A percentile compares a stretch with the other conserved stretches of the same genome.
Evolutionary conservation across 257 asterid species (phyloP).

Genomic region (Solanum ahanhuiri): DNA sequence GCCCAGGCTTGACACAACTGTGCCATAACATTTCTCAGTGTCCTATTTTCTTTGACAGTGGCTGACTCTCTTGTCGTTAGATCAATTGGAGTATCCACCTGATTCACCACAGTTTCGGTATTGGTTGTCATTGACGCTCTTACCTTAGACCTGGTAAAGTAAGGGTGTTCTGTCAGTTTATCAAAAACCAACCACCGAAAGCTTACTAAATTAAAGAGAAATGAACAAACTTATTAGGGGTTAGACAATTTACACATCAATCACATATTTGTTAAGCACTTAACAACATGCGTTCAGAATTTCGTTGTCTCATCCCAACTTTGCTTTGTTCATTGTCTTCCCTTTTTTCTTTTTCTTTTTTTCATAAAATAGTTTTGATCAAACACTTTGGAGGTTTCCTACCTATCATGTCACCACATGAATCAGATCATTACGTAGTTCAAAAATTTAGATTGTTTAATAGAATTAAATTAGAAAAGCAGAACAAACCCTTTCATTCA

Average conservation of each 20-base stretch:
- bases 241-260: too few species aligned
- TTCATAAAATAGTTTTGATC: neutral
- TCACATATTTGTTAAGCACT: too few species aligned
- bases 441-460: neutral
- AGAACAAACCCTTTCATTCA: neutral
- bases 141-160: neutral
- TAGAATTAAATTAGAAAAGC: too few species aligned
- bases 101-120: neutral
- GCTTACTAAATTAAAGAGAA: neutral
- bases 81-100: neutral
- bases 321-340: neutral
- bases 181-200: neutral
- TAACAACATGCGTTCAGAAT: too few species aligned
- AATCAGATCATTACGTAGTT: neutral
- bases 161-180: neutral
- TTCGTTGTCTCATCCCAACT: neutral
- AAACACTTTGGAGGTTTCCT: neutral
- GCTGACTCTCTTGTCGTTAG: neutral
- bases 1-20: neutral
- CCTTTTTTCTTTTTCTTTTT: neutral
- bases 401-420: neutral
- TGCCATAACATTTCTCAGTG: neutral
- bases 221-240: too few species aligned
- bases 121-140: neutral
- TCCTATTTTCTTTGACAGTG: neutral